Evolutionary conservation across 2,329 filamentous ascomycete genomes (phyloP).

Genomic region (Nigrospora sphaerica): DNA sequence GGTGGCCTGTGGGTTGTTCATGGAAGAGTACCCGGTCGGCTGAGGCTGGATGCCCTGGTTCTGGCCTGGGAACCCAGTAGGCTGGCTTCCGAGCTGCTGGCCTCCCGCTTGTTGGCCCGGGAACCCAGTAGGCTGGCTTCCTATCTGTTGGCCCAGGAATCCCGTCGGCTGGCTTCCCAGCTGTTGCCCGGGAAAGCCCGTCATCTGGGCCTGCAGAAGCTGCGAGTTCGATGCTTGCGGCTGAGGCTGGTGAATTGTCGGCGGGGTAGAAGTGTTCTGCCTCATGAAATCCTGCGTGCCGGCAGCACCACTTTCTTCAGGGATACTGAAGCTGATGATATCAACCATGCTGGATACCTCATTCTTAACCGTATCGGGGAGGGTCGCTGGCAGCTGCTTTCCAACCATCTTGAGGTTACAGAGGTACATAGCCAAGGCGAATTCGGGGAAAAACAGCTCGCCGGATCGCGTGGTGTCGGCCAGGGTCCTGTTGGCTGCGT

Average conservation of each 20-base stretch:
- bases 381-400: conserved; percentile 64
- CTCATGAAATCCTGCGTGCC: conserved; percentile 67
- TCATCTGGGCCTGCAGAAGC: conserved; percentile 59
- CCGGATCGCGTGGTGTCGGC: conserved; percentile 95
- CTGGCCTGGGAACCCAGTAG: conserved; percentile 51
- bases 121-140: conserved; percentile 53
- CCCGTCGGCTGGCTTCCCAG: conserved; percentile 43
- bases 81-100: conserved; percentile 40
- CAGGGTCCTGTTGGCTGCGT: conserved; percentile 56
- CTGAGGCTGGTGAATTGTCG: conserved; percentile 60
- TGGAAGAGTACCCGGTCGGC: conserved; percentile 60
- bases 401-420: conserved; percentile 91
- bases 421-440: conserved; percentile 95
- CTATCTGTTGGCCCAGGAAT: conserved; percentile 47
- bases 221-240: conserved; percentile 68
- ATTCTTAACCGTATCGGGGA: conserved; percentile 86
- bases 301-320: conserved; percentile 59
- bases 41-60: conserved; percentile 52
- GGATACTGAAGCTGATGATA: conserved; percentile 92
- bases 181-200: conserved; percentile 52
- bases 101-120: conserved; percentile 34
- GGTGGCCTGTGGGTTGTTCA: conserved; percentile 63
- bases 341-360: conserved; percentile 99
- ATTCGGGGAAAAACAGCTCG: conserved; percentile 94
- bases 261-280: conserved; percentile 39